A percentile compares a stretch with the other conserved stretches of the same genome.
These are phyloP conservation scores for Rhodosporidiobolus odoratus DNA, from an alignment of 768 basidiomycete species.

Conservation along the genomic window DNA sequence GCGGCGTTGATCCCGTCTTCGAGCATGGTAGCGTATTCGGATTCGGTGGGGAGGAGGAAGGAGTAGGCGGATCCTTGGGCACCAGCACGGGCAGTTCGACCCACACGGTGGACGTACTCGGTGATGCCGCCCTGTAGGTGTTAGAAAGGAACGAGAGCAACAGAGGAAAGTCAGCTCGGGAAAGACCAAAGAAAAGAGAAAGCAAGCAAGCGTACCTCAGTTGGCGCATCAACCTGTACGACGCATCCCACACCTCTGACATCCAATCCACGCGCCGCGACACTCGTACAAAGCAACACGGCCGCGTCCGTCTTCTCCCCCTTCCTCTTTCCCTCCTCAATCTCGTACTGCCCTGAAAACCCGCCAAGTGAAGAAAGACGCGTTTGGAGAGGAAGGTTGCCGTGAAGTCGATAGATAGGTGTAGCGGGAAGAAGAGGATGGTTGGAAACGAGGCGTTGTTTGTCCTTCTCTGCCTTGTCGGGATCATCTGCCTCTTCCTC, in stretches of 20 bases:
- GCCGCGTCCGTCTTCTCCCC: constrained; percentile 52
- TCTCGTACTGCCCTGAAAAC: constrained; percentile 55
- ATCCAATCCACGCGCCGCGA: constrained; percentile 96
- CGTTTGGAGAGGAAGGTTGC: constrained; percentile 73
- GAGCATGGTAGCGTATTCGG: constrained; percentile 85
- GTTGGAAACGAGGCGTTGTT: constrained; percentile 55
- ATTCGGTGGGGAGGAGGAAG: constrained; percentile 78
- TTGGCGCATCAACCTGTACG: constrained; percentile 93
- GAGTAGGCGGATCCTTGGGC: constrained; percentile 95
- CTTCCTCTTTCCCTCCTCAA: constrained; percentile 44
- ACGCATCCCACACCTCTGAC: constrained; percentile 89
- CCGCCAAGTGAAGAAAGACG: constrained; percentile 76
- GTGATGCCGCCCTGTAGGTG: constrained; percentile 70
- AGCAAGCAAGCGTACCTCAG: constrained; percentile 53
- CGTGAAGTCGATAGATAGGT: constrained; percentile 81
- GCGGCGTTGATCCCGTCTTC: constrained; percentile 67
- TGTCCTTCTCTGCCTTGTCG: constrained; percentile 19
- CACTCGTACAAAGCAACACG: constrained; percentile 87
- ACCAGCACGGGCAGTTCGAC: constrained; percentile 92
- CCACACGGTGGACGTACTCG: constrained; percentile 95
- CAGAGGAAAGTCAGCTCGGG: not conserved
- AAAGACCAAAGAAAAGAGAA: no score
- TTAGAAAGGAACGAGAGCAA: no score
- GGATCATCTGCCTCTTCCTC: constrained; percentile 36
- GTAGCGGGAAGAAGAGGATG: constrained; percentile 77